Conservation (phyloP, 208 protist genomes). For the Vickermania spadyakhi region DNA sequence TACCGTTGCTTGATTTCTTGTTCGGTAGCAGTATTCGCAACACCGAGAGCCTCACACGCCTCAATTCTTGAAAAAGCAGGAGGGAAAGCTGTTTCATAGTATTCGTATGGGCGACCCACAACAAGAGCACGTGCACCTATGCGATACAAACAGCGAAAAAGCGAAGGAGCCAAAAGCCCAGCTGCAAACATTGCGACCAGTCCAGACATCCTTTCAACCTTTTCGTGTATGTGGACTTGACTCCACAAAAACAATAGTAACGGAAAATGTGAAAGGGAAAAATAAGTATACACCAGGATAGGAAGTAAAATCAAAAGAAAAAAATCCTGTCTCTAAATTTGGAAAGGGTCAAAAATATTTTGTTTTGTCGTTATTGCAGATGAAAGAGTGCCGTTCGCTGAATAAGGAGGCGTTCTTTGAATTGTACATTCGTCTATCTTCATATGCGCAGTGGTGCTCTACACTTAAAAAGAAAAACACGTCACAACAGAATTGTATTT, state of each 20-base stretch:
- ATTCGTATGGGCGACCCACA: slow-evolving; percentile 17
- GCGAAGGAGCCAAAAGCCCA: not conserved
- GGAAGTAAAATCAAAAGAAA: slow-evolving; percentile 1
- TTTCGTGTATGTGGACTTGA: no score
- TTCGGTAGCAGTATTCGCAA: slow-evolving; percentile 23
- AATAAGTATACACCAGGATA: not conserved
- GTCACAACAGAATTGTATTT: not conserved
- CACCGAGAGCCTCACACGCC: slow-evolving; percentile 58
- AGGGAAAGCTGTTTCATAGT: slow-evolving; percentile 63
- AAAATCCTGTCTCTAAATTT: not conserved
- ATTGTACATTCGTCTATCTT: not conserved
- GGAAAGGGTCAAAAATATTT: not conserved
- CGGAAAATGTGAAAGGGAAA: slow-evolving; percentile 1
- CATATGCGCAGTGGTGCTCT: not conserved
- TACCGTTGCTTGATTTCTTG: slow-evolving; percentile 66
- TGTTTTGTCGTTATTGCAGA: not conserved
- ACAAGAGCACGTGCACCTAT: not conserved
- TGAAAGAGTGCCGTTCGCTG: slow-evolving; percentile 10
- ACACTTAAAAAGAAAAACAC: not conserved
- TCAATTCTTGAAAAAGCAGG: slow-evolving; percentile 47
- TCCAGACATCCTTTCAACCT: not conserved
- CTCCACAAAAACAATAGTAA: not conserved
- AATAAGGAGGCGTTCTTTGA: not conserved
- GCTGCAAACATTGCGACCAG: not conserved
- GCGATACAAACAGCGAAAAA: not conserved